Base-by-base conservation (phyloP, 306 rosid species). In the Citrullus mucosospermus region DNA sequence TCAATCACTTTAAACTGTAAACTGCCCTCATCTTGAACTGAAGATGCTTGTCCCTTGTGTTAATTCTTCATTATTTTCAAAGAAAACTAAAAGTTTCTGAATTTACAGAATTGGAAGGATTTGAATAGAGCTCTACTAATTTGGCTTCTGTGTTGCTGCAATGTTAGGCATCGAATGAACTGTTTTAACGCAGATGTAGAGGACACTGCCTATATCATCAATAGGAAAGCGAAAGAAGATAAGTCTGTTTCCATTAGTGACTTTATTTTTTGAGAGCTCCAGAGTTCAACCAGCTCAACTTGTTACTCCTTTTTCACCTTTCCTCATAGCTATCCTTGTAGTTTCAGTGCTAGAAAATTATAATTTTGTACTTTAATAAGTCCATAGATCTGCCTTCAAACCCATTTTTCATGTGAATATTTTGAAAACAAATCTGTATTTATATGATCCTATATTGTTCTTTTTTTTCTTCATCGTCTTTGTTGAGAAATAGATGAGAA, bases 81-180 rank as follows among this genome's bases (percentile, higher is more conserved):
- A 69, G 56, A 71, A 46, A 14, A 25, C 3, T 6, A 13, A 25
- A 20, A 46, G 75, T 68, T n/a, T 6, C 55, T n/a, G 55, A 68
- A 68, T 41, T 43, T 20, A 5, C 20, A 9, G 16, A 50, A 70
- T 6, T 6, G 2, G 5, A 43, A 22, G 22, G 12, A 17, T 48
- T 18, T 71, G 39, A 41, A 71, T 32, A 25, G 58, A 71, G 41
- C 59, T 48, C 11, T 70, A 75, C 76, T 62, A 28, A 50, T 67
- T 28, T 73, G 25, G 63, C 28, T 78, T 60, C 50, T 83, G 60
- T 81, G 63, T 76, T 41, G 75, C 10, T 71, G 59, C 18, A 60
- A 78, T 77, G 15, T n/a, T 91, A 93, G 98, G 97, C 98, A 93
- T 85, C 85, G 92, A 81, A 91, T 93, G 98, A 93, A 93, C 85